Conservation (phyloP, 2,329 filamentous ascomycete genomes). For the Fusarium anguioides region DNA sequence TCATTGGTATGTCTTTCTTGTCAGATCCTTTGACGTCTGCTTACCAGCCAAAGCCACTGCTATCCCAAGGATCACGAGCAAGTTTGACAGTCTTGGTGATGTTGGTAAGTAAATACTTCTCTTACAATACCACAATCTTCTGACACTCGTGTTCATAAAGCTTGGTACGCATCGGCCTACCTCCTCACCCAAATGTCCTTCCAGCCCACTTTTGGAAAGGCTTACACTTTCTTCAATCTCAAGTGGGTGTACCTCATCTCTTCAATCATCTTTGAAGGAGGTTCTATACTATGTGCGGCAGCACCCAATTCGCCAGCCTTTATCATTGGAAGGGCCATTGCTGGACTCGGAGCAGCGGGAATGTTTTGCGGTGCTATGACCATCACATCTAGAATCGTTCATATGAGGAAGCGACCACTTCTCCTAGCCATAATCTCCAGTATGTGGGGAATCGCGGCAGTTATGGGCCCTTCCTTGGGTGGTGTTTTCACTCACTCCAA, state of each 20-base stretch:
- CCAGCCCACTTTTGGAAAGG: conserved; percentile 46
- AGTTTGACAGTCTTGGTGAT: conserved; percentile 51
- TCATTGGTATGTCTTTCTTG: conserved; percentile 18
- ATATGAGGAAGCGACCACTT: conserved; percentile 27
- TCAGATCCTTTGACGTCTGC: accelerated
- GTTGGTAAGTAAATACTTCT: conserved; percentile 1
- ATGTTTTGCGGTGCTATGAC: conserved; percentile 33
- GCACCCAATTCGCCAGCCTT: conserved; percentile 50
- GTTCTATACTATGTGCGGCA: conserved; percentile 44
- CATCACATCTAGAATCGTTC: conserved; percentile 23
- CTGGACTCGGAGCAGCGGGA: conserved; percentile 48
- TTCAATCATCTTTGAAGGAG: conserved; percentile 43
- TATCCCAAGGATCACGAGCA: conserved; percentile 43
- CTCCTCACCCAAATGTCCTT: conserved; percentile 43
- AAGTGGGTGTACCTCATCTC: conserved; percentile 47
- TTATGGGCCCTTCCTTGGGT: conserved; percentile 34
- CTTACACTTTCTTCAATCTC: conserved; percentile 49
- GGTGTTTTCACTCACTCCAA: conserved; percentile 36
- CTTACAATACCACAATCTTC: accelerated
- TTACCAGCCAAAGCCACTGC: conserved; percentile 36
- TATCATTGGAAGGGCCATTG: conserved; percentile 53
- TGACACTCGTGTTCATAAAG: not conserved
- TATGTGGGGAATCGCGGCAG: conserved; percentile 39
- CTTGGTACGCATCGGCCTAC: conserved; percentile 50
- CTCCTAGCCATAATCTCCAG: conserved; percentile 32